phyloP scores from a whole-genome alignment of 2,329 filamentous ascomycete species.

The Drechmeria coniospora region DNA sequence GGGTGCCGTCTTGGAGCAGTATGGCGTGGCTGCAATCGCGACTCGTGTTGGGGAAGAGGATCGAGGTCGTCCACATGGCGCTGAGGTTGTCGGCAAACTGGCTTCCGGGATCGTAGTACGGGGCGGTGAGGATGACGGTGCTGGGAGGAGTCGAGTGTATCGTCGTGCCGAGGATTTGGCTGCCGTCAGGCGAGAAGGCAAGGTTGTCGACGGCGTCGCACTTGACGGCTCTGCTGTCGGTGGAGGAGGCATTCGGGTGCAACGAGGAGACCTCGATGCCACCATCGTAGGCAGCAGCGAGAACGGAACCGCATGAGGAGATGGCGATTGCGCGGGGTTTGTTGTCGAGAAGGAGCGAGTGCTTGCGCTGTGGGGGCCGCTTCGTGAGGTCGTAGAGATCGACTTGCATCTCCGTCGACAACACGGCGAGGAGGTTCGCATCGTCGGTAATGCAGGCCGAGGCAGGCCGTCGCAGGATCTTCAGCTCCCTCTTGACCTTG shows the following conservation, averaged over 20 bases:
- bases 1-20: slow-evolving; percentile 43
- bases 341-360: slow-evolving; percentile 64
- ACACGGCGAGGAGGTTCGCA: slow-evolving; percentile 58
- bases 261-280: slow-evolving; percentile 80
- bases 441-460: slow-evolving; percentile 69
- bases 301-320: slow-evolving; percentile 65
- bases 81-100: slow-evolving; percentile 51
- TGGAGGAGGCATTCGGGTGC: slow-evolving; percentile 43
- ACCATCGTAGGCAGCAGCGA: slow-evolving; percentile 73
- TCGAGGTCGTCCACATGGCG: slow-evolving; percentile 72
- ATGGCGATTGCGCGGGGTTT: slow-evolving; percentile 63
- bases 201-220: slow-evolving; percentile 62
- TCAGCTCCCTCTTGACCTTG: slow-evolving; percentile 59
- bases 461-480: slow-evolving; percentile 59
- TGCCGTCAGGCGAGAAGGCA: slow-evolving; percentile 63
- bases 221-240: slow-evolving; percentile 60
- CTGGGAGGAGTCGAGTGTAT: slow-evolving; percentile 46
- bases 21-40: slow-evolving; percentile 65
- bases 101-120: slow-evolving; percentile 61
- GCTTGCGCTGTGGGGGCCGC: slow-evolving; percentile 51
- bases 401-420: slow-evolving; percentile 70
- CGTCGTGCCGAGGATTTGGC: slow-evolving; percentile 64
- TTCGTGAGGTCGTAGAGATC: slow-evolving; percentile 64
- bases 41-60: slow-evolving; percentile 69
- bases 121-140: slow-evolving; percentile 64